phyloP scores from a whole-genome alignment of 352 stramenopile genomes.

The Phytophthora ramorum region DNA sequence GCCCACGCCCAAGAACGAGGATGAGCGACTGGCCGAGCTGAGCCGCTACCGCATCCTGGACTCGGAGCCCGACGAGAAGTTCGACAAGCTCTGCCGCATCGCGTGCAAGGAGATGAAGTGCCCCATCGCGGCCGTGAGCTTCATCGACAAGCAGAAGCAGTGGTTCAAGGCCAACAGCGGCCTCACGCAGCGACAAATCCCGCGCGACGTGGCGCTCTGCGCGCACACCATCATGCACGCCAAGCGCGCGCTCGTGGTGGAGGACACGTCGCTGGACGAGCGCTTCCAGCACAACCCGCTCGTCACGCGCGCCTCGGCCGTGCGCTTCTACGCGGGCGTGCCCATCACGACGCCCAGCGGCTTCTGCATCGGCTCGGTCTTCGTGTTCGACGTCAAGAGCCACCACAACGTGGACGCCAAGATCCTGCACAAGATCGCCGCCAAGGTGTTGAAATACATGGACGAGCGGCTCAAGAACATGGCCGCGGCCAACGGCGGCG shows the following conservation, averaged over 20 bases:
- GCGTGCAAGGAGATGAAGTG: conserved; percentile 92
- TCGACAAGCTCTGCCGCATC: conserved; percentile 89
- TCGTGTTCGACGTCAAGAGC: conserved; percentile 88
- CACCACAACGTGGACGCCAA: conserved; percentile 81
- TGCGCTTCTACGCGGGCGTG: conserved; percentile 86
- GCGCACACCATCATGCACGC: conserved; percentile 90
- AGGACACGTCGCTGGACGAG: conserved; percentile 85
- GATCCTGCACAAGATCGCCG: conserved; percentile 88
- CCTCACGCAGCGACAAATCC: conserved; percentile 86
- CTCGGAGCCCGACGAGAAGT: conserved; percentile 85
- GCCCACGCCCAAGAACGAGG: conserved; percentile 74
- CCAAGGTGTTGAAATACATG: conserved; percentile 91
- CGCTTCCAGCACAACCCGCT: conserved; percentile 87
- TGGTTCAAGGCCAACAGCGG: conserved; percentile 90
- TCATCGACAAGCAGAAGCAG: conserved; percentile 89
- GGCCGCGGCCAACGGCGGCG: conserved; percentile 28
- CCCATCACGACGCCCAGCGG: conserved; percentile 81
- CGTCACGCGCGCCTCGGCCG: conserved; percentile 80
- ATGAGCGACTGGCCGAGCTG: conserved; percentile 70
- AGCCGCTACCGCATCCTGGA: conserved; percentile 80
- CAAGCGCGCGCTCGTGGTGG: conserved; percentile 80
- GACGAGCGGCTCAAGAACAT: conserved; percentile 79
- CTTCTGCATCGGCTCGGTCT: conserved; percentile 86
- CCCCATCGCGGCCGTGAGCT: conserved; percentile 85
- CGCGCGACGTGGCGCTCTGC: conserved; percentile 82